Conservation (phyloP, 73 alveolate species). For the Tetrahymena borealis region DNA sequence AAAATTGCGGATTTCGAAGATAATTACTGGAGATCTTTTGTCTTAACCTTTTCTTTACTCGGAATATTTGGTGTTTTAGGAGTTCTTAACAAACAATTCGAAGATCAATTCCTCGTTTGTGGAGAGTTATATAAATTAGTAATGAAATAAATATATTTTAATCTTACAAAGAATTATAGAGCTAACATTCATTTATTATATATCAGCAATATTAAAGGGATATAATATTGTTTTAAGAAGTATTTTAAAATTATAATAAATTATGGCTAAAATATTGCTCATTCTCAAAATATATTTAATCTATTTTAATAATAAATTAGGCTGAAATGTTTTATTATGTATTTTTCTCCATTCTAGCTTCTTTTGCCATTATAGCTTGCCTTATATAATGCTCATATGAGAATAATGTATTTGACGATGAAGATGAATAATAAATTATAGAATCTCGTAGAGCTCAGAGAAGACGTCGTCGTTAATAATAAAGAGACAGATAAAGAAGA, state of each 20-base stretch:
- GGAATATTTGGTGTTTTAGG: background rate
- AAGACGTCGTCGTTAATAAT: background rate
- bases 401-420: background rate
- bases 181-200: no score
- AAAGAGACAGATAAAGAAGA: background rate
- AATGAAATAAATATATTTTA: no score
- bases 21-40: background rate
- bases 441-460: background rate
- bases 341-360: background rate
- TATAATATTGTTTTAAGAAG: no score
- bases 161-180: no score
- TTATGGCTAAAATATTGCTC: background rate
- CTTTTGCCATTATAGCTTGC: background rate
- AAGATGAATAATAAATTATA: background rate
- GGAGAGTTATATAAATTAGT: background rate
- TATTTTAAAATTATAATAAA: no score
- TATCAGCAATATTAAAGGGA: no score
- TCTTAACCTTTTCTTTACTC: background rate
- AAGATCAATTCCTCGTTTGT: background rate
- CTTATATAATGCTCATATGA: background rate
- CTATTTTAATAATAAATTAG: background rate
- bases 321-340: background rate
- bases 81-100: background rate
- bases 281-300: background rate
- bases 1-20: background rate